These are phyloP conservation scores for Adansonia gregorii DNA, from an alignment of 441 rosid genomes.

Conservation along the genomic window DNA sequence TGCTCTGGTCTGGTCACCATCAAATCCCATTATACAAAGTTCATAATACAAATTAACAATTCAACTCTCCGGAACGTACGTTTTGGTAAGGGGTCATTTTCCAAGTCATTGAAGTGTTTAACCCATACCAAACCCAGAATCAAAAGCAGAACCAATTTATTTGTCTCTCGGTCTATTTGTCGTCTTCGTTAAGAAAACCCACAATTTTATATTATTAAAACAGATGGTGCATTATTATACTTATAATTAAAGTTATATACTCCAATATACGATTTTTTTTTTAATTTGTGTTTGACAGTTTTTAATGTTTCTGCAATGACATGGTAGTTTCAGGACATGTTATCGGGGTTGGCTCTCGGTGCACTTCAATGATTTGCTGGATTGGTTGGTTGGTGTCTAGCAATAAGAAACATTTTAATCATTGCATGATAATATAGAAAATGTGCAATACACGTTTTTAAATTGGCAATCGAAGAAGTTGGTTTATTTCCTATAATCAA, in stretches of 20 bases:
- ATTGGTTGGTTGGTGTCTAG: neutral
- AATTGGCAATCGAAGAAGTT: slow-evolving; percentile 9
- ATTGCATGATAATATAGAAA: neutral
- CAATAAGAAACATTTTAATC: slow-evolving; percentile 22
- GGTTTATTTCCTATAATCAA: slow-evolving; percentile 7
- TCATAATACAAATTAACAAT: neutral
- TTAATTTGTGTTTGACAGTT: neutral
- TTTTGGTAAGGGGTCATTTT: slow-evolving; percentile 17
- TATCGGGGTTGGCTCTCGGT: neutral
- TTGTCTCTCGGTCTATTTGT: neutral
- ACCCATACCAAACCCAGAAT: neutral
- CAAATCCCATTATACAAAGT: neutral
- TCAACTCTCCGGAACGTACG: neutral
- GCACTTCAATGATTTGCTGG: neutral
- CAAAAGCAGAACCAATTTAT: too few relatives aligned
- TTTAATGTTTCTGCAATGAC: neutral
- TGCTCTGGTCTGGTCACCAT: neutral
- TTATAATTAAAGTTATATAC: neutral
- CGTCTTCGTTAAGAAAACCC: neutral
- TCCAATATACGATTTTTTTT: neutral
- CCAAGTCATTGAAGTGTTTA: neutral
- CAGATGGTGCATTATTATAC: neutral
- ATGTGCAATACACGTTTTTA: slow-evolving; percentile 15
- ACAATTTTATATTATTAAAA: neutral
- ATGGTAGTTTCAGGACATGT: slow-evolving; percentile 7